phyloP scores from a whole-genome alignment of 2,329 filamentous ascomycete genomes.

The Exophiala sideris region DNA sequence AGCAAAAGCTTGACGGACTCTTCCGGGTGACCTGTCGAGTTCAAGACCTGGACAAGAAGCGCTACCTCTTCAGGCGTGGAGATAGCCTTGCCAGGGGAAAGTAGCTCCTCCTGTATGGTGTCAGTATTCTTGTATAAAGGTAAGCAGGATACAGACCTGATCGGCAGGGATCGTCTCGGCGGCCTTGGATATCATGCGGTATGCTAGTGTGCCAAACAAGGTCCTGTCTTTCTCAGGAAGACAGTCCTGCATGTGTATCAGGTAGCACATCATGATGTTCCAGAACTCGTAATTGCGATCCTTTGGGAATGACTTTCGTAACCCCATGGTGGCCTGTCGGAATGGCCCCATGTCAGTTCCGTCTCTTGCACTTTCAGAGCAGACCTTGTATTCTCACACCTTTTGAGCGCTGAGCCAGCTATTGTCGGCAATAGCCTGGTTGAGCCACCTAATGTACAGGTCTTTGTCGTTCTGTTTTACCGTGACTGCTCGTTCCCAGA shows the following conservation, averaged over 20 bases:
- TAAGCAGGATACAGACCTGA: constrained; percentile 36
- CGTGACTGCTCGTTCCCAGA: constrained; percentile 49
- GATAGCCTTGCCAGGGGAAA: constrained; percentile 43
- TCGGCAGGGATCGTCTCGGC: constrained; percentile 42
- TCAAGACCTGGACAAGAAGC: constrained; percentile 44
- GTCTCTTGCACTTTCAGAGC: constrained; percentile 14
- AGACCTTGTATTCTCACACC: constrained; percentile 32
- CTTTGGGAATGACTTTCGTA: constrained; percentile 49
- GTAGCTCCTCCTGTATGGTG: constrained; percentile 37
- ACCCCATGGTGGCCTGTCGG: constrained; percentile 47
- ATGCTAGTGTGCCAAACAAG: constrained; percentile 50
- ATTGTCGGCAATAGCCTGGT: constrained; percentile 38
- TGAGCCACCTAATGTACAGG: constrained; percentile 46
- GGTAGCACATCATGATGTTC: constrained; percentile 47
- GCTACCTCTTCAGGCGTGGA: constrained; percentile 46
- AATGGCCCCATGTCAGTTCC: constrained; percentile 26
- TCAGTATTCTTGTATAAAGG: neutral
- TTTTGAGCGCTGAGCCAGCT: constrained; percentile 50
- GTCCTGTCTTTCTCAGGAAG: constrained; percentile 43
- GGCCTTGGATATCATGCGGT: constrained; percentile 48
- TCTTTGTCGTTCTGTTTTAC: constrained; percentile 43
- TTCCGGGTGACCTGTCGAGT: constrained; percentile 37
- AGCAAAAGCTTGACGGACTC: constrained; percentile 44
- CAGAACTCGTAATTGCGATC: constrained; percentile 49
- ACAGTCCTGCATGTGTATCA: constrained; percentile 37